Conservation (phyloP, 306 rosid genomes). For the Dalbergia cultrata region DNA sequence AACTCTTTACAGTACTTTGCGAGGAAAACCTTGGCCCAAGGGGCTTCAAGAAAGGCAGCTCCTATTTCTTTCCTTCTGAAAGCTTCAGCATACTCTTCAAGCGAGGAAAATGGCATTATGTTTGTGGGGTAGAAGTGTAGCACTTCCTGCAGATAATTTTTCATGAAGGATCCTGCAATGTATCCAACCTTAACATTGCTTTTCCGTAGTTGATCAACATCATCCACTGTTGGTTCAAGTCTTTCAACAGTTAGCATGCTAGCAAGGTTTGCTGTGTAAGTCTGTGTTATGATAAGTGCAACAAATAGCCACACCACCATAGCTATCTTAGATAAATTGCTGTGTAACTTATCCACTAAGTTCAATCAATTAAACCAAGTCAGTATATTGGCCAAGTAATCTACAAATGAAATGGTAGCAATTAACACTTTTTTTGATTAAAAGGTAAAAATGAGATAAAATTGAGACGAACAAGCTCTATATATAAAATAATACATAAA, state of each 20-base stretch:
- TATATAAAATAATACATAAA: too few relatives aligned
- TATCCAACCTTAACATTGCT: conserved; percentile 51
- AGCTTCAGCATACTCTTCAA: conserved; percentile 49
- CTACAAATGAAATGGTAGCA: not conserved
- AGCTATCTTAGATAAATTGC: conserved; percentile 55
- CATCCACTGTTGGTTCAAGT: conserved; percentile 53
- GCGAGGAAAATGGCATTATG: conserved; percentile 34
- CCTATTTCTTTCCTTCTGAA: conserved; percentile 52
- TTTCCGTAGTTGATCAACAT: conserved; percentile 42
- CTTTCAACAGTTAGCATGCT: conserved; percentile 59
- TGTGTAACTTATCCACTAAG: conserved; percentile 52
- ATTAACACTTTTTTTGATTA: too few relatives aligned
- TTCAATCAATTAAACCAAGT: not conserved
- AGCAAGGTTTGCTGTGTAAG: conserved; percentile 60
- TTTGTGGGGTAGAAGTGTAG: conserved; percentile 16
- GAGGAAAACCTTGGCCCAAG: conserved; percentile 55
- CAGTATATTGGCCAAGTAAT: not conserved
- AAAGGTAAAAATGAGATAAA: too few relatives aligned
- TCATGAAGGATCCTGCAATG: conserved; percentile 48
- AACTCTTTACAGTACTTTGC: conserved; percentile 54
- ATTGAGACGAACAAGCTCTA: too few relatives aligned
- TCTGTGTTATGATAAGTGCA: conserved; percentile 57
- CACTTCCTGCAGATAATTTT: conserved; percentile 41
- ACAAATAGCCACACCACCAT: conserved; percentile 65
- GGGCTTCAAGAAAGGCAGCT: conserved; percentile 57